Evolutionary conservation across 805 yeast genomes (phyloP).

Genomic region (Deakozyma indianensis): DNA sequence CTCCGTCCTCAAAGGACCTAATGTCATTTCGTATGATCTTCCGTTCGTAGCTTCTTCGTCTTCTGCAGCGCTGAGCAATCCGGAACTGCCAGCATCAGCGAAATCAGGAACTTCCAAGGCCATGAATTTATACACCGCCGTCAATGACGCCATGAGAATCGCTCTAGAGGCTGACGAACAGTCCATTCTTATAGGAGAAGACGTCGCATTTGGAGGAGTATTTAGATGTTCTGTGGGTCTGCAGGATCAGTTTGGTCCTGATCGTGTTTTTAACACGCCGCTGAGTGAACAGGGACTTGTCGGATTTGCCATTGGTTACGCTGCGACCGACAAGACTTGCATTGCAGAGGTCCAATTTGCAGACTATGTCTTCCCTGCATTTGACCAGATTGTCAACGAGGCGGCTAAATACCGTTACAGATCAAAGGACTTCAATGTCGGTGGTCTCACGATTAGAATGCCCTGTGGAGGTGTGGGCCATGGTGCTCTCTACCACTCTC

Average conservation of each 20-base stretch:
- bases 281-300: conserved; percentile 92
- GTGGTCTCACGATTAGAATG: conserved; percentile 89
- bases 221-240: conserved; percentile 84
- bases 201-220: conserved; percentile 94
- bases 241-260: conserved; percentile 77
- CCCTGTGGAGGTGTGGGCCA: conserved; percentile 97
- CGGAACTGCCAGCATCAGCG: conserved; percentile 9
- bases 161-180: conserved; percentile 85
- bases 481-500: conserved; percentile 94
- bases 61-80: conserved; percentile 10
- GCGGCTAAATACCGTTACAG: conserved; percentile 92
- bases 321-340: conserved; percentile 81
- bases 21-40: conserved; percentile 14
- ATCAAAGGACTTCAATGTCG: conserved; percentile 75
- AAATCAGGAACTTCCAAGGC: conserved; percentile 12
- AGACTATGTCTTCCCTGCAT: conserved; percentile 94
- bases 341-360: conserved; percentile 90
- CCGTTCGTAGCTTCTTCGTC: conserved; percentile 14
- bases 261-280: conserved; percentile 80
- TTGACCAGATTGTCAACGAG: conserved; percentile 87
- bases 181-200: conserved; percentile 87
- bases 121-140: conserved; percentile 34
- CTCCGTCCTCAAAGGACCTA: background rate
- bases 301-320: conserved; percentile 78
- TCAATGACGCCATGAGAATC: conserved; percentile 79